phyloP scores from a whole-genome alignment of 129 eudicot species.

The Centaurea solstitialis region DNA sequence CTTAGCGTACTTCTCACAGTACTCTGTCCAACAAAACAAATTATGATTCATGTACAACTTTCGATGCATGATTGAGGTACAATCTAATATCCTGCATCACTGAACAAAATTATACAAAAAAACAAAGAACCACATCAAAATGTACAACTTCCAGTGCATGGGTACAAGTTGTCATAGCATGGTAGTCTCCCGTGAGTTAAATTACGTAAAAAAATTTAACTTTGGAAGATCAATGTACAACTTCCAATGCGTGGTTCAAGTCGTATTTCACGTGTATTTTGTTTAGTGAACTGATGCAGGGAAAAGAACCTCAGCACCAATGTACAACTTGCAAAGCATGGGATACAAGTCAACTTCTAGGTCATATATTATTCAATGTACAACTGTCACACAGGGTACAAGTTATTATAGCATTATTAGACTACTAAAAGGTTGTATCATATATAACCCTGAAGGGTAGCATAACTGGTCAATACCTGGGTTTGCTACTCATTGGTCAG shows the following conservation, averaged over 20 bases:
- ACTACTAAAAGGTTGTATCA: no score
- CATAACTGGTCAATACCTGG: no score
- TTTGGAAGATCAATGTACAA: background rate
- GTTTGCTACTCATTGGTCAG: no score
- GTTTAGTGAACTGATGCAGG: background rate
- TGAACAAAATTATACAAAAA: background rate
- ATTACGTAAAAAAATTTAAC: background rate
- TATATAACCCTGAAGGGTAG: no score
- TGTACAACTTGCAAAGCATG: background rate
- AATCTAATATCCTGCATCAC: background rate
- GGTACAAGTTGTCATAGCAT: background rate
- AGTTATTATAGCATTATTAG: no score
- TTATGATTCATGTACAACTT: constrained; percentile 1
- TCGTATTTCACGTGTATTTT: background rate
- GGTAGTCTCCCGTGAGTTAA: background rate
- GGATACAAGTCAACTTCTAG: background rate
- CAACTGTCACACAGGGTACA: no score
- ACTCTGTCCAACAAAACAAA: constrained; percentile 47
- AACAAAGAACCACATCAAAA: background rate
- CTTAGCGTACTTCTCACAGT: constrained; percentile 82
- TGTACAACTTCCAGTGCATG: constrained; percentile 10
- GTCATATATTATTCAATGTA: background rate
- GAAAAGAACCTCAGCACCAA: background rate
- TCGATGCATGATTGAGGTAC: background rate
- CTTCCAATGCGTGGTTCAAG: background rate